Conservation (phyloP, 2,329 filamentous ascomycete genomes). For the Aspergillus pseudoterreus region DNA sequence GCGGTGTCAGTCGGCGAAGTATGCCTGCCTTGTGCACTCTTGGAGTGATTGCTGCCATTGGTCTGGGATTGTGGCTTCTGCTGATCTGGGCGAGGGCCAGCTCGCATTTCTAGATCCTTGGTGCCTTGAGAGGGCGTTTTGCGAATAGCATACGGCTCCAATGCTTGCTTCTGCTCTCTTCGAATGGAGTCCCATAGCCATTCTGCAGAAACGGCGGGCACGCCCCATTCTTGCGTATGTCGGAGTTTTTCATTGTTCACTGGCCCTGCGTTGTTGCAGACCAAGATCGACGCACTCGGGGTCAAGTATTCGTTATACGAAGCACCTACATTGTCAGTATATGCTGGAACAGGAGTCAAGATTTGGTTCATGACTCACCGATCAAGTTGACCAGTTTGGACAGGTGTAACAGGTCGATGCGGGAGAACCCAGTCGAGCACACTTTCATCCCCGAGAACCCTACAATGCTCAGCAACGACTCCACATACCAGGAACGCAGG, state of each 20-base stretch:
- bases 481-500: not conserved
- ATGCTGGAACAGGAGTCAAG: not conserved
- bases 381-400: conserved; percentile 71
- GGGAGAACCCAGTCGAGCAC: conserved; percentile 76
- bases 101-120: conserved; percentile 16
- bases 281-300: conserved; percentile 66
- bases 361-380: conserved; percentile 45
- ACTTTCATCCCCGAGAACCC: conserved; percentile 69
- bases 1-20: not conserved
- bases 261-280: conserved; percentile 59
- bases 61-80: conserved; percentile 4
- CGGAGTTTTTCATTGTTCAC: conserved; percentile 70
- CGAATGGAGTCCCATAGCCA: conserved; percentile 85
- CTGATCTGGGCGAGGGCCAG: conserved; percentile 18
- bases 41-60: not conserved
- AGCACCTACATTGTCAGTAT: conserved; percentile 52
- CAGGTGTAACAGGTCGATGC: conserved; percentile 81
- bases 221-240: conserved; percentile 68
- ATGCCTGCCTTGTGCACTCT: not conserved
- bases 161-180: conserved; percentile 45
- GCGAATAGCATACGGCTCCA: conserved; percentile 43
- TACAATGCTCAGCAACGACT: conserved; percentile 16
- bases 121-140: conserved; percentile 19
- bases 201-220: conserved; percentile 74
- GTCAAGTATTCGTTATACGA: conserved; percentile 76